Conservation (phyloP, 371 early-diverging fungal species). For the Rhizopus stolonifer region DNA sequence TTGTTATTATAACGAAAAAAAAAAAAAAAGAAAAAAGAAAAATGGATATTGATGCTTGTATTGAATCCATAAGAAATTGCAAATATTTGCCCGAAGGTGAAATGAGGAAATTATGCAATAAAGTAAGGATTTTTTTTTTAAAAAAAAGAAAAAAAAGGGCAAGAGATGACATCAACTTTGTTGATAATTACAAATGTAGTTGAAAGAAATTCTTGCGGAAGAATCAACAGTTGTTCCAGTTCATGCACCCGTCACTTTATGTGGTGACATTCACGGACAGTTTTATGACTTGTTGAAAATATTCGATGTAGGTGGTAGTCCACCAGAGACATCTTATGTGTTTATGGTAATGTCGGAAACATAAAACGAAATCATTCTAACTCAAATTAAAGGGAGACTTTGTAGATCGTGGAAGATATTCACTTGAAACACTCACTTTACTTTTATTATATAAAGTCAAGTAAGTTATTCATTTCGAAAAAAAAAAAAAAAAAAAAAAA, state of each 20-base stretch:
- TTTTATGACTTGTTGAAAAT: slow-evolving; percentile 98
- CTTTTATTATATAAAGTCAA: slow-evolving; percentile 93
- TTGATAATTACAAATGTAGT: slow-evolving; percentile 37
- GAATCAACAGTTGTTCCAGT: slow-evolving; percentile 97
- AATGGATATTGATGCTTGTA: slow-evolving; percentile 62
- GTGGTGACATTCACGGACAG: slow-evolving; percentile 99
- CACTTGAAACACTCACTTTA: slow-evolving; percentile 95
- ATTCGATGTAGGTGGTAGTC: slow-evolving; percentile 96
- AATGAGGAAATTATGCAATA: slow-evolving; percentile 95
- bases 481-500: too few species aligned
- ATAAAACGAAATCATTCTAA: not conserved
- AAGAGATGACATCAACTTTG: not conserved
- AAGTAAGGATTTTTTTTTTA: slow-evolving; percentile 62
- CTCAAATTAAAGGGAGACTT: slow-evolving; percentile 84
- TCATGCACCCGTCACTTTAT: slow-evolving; percentile 92
- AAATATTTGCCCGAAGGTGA: slow-evolving; percentile 90
- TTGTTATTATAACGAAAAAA: too few species aligned
- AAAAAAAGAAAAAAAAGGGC: not conserved
- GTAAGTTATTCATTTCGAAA: slow-evolving; percentile 29
- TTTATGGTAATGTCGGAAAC: slow-evolving; percentile 73
- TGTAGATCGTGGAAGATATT: slow-evolving; percentile 99
- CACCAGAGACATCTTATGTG: slow-evolving; percentile 96
- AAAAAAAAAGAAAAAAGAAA: too few species aligned
- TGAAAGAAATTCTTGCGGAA: slow-evolving; percentile 91
- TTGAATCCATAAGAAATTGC: slow-evolving; percentile 70